These are phyloP conservation scores for Candida railenensis DNA, from an alignment of 805 yeast species.

Conservation along the genomic window DNA sequence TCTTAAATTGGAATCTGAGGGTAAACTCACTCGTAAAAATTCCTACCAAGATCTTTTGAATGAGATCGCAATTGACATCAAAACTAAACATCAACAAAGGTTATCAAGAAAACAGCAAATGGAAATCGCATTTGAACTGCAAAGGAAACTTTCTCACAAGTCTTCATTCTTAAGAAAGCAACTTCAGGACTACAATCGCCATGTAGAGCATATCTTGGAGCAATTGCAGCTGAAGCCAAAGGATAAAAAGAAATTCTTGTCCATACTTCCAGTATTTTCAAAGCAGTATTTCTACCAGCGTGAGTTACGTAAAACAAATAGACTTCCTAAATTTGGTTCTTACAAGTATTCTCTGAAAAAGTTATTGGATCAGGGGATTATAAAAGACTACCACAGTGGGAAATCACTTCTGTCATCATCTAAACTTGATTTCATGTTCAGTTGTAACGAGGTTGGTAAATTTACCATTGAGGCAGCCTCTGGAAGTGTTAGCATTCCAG, in stretches of 20 bases:
- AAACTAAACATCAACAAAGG: slow-evolving; percentile 45
- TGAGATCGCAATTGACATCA: slow-evolving; percentile 80
- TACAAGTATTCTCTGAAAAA: slow-evolving; percentile 75
- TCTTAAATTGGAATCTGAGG: slow-evolving; percentile 69
- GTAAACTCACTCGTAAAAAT: slow-evolving; percentile 61
- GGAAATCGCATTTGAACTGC: slow-evolving; percentile 39
- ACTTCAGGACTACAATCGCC: slow-evolving; percentile 45
- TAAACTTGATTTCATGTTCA: slow-evolving; percentile 70
- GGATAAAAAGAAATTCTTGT: slow-evolving; percentile 46
- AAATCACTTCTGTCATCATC: slow-evolving; percentile 47
- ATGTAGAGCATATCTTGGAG: slow-evolving; percentile 43
- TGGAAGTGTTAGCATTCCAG: slow-evolving; percentile 67
- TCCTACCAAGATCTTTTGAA: slow-evolving; percentile 78
- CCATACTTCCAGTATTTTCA: slow-evolving; percentile 55
- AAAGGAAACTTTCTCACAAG: slow-evolving; percentile 43
- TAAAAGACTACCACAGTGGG: slow-evolving; percentile 57
- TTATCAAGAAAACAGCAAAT: slow-evolving; percentile 40
- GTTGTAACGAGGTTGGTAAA: slow-evolving; percentile 70
- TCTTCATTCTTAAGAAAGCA: slow-evolving; percentile 45
- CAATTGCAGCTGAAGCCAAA: slow-evolving; percentile 33
- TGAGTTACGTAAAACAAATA: slow-evolving; percentile 62
- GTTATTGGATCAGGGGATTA: slow-evolving; percentile 68
- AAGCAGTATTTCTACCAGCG: slow-evolving; percentile 76
- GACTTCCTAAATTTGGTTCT: slow-evolving; percentile 73
- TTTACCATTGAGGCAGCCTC: slow-evolving; percentile 75